Base-by-base conservation (phyloP, 2,329 filamentous ascomycete species). In the Diaporthe caulivora region DNA sequence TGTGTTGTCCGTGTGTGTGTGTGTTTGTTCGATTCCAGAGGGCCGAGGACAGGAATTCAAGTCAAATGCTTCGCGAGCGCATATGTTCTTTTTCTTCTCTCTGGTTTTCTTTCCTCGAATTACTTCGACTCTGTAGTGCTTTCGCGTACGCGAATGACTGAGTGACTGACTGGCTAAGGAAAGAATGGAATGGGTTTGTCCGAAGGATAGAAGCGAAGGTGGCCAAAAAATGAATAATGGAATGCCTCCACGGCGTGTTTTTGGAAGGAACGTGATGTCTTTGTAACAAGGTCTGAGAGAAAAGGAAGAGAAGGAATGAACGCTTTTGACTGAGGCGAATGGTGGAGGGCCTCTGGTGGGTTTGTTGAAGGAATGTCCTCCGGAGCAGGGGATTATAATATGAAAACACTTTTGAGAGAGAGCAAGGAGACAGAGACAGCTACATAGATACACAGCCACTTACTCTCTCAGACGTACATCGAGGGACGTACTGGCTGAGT, bases 231-330 rank as follows among this genome's bases (percentile, higher is more conserved):
- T 78, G 79, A 79, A 79, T 78, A 81, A 80, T 80, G 84, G 82
- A 83, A 83, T 84, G 84, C 83, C 78, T 83, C 82, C 78, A 76
- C 84, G 83, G 83, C 84, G 84, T 85, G 47, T 53, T 40, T 53
- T 40, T 53, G 47, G 47, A 84, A 80, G 80, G 80, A 79, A 80
- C 79, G 82, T 83, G 83, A 44, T 42, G 70, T 57, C 34, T 53
- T 51, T 24, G 34, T 53, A 53, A 71, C 60, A 71, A 70, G 60
- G 47, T 54, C 44, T 67, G 70, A 44, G 57, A 72, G 44, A 53
- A 74, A 62, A 69, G 54, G 53, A 74, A 55, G 54, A 72, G 58
- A 74, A 74, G 72, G 72, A 74, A 74, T 74, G 72, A 54, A 69
- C 58, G 54, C 62, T 67, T 67, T 67, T 67, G 62, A 67, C 62